Evolutionary conservation across 148 eudicot genomes (phyloP).

Genomic region (Chenopodium formosanum): DNA sequence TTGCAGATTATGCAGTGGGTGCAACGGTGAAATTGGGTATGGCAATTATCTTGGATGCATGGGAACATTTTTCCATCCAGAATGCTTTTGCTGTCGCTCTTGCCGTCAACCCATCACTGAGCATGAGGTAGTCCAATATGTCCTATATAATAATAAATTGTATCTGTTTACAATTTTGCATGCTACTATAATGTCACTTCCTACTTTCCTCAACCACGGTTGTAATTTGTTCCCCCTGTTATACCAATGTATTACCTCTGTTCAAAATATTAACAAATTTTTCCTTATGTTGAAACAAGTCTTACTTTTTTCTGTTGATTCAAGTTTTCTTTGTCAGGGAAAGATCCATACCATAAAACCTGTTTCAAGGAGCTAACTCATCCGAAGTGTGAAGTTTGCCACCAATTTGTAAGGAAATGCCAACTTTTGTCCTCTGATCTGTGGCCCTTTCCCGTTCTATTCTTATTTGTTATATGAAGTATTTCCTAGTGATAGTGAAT

Average conservation of each 20-base stretch:
- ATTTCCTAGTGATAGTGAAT: neutral
- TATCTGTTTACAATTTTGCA: neutral
- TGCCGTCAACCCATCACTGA: constrained; percentile 83
- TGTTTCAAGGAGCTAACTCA: constrained; percentile 88
- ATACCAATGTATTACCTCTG: neutral
- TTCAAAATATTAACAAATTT: neutral
- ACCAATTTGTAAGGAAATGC: constrained; percentile 73
- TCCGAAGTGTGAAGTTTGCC: constrained; percentile 96
- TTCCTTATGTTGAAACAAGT: constrained; percentile 18
- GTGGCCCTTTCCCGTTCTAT: neutral
- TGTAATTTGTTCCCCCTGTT: neutral
- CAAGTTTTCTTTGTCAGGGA: constrained; percentile 96
- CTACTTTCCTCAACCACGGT: neutral
- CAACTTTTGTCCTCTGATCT: neutral
- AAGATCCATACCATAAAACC: constrained; percentile 81
- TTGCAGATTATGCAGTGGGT: constrained; percentile 79
- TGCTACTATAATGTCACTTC: neutral
- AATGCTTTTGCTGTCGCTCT: constrained; percentile 81
- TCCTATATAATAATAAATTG: neutral
- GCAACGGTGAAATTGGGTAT: constrained; percentile 74
- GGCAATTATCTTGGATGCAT: constrained; percentile 94
- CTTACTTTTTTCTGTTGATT: constrained; percentile 64
- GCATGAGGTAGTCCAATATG: constrained; percentile 58
- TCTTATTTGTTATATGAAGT: neutral
- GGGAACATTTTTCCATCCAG: constrained; percentile 86